Base-by-base conservation (phyloP, 1,139 yeast genomes). In the Blastobotrys elegans region DNA sequence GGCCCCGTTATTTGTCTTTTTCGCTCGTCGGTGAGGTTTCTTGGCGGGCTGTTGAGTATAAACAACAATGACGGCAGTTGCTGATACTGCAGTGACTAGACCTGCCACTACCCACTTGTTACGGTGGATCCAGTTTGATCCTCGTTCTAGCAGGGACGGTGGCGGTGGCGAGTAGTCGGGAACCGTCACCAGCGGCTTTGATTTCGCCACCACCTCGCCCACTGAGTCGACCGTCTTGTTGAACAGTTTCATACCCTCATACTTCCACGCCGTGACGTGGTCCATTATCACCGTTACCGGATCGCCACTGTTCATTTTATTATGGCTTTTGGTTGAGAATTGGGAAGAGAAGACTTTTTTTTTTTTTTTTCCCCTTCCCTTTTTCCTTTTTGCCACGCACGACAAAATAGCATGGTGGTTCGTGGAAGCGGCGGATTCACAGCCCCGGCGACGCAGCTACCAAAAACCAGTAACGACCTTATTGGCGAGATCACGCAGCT, bases 1-100 rank as follows among this genome's bases (percentile, higher is more conserved):
- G 2, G 87, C 86, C 0, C 94, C 95, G 55, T 82, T 82, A 8
- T 76, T 57, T 31, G 86, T 70, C 51, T 80, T 74, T 3, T 75
- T 73, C 0, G 89, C 95, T 52, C 82, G 68, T 56, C 95, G 70
- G 40, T 61, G 59, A 39, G 53, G 45, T 40, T 47, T 36, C 34
- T 33, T 43, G 27, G 42, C 50, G 48, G 46, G 50, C 43, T 14
- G 50, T 45, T 44, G 46, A 55, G 55, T 47, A 58, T 56, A 1
- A 58, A 48, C 11, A 34, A 58, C 48, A 24, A 61, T 58, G 2
- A 58, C 50, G 14, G 59, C 49, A 4, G 58, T 55, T 5, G 59
- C 54, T 3, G 58, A 55, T 4, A 59, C 55, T 10, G 56, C 52
- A 11, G 53, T 43, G 6, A 30, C 17, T 14, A 30, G 33, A 10